Percentiles rank a stretch among this genome's conserved stretches.
Evolutionary conservation across 2,329 filamentous ascomycete genomes (phyloP).

Genomic region (Colletotrichum paranaense): DNA sequence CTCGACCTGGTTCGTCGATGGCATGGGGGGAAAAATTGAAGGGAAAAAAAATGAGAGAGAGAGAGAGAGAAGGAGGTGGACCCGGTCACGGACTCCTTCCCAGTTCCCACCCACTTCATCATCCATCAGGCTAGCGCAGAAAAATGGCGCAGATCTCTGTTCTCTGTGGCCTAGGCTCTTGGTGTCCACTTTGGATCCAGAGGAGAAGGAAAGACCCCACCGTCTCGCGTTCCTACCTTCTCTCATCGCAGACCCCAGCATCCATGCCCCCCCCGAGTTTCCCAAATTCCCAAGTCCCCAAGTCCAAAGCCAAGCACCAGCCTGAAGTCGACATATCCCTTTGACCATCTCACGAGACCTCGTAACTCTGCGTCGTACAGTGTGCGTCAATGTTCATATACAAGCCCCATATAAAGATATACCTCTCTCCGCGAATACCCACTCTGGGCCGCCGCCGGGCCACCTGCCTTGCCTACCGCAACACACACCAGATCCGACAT

Average conservation of each 20-base stretch:
- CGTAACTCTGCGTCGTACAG: background rate
- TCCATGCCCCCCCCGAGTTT: background rate
- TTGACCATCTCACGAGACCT: conserved; percentile 4
- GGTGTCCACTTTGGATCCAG: conserved; percentile 17
- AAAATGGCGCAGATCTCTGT: conserved; percentile 37
- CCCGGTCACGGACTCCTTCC: background rate
- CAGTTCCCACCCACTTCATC: conserved; percentile 10
- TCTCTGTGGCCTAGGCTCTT: conserved; percentile 30
- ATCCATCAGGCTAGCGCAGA: conserved; percentile 32
- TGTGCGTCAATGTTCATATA: background rate
- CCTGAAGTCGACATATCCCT: background rate
- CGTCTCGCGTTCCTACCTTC: conserved; percentile 6
- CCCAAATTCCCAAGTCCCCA: background rate
- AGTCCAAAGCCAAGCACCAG: background rate
- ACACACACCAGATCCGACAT: conserved; percentile 1
- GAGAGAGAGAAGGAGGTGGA: conserved; percentile 11
- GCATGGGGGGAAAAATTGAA: background rate
- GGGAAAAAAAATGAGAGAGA: background rate
- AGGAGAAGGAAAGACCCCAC: conserved; percentile 12
- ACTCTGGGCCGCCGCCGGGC: background rate
- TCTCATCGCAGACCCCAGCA: conserved; percentile 1
- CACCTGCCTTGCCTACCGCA: background rate
- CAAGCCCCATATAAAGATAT: background rate
- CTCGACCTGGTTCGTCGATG: conserved; percentile 19
- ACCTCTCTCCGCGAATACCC: background rate